phyloP scores from a whole-genome alignment of 768 basidiomycete species.

The Lactifluus hygrophoroides region DNA sequence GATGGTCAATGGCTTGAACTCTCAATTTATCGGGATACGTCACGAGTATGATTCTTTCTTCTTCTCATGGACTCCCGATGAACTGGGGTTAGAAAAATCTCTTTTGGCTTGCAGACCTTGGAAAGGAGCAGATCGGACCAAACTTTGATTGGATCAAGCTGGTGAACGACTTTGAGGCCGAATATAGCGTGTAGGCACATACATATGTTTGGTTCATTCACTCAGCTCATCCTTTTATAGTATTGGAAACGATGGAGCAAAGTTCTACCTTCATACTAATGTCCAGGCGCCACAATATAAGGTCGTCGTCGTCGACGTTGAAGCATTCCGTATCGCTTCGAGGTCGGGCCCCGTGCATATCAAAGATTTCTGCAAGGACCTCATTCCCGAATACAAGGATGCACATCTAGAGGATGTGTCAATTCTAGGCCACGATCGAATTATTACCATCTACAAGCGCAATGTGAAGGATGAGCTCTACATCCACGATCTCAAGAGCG shows the following conservation, averaged over 20 bases:
- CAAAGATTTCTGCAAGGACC: constrained; percentile 40
- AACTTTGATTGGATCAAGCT: constrained; percentile 69
- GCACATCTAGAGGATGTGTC: constrained; percentile 47
- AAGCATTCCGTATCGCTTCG: constrained; percentile 26
- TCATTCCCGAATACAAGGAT: constrained; percentile 61
- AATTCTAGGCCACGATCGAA: constrained; percentile 44
- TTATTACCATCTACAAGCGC: constrained; percentile 58
- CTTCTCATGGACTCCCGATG: background rate
- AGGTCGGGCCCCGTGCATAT: constrained; percentile 20
- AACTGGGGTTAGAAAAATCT: constrained; percentile 48
- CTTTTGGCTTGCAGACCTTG: constrained; percentile 64
- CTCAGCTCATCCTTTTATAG: constrained; percentile 29
- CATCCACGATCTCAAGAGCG: constrained; percentile 46
- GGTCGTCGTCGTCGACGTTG: constrained; percentile 54
- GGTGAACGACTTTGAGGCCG: constrained; percentile 57
- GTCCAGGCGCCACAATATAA: constrained; percentile 57
- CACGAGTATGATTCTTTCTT: constrained; percentile 36
- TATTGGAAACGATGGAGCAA: constrained; percentile 53
- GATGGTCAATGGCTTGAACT: constrained; percentile 60
- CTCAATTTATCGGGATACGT: constrained; percentile 49
- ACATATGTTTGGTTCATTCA: background rate
- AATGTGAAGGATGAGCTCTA: constrained; percentile 81
- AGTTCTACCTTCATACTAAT: constrained; percentile 60
- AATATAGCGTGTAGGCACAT: constrained; percentile 50
- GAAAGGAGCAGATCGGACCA: constrained; percentile 47